These are phyloP conservation scores for Clonostachys rosea DNA, from an alignment of 2,329 filamentous ascomycete species.

Conservation along the genomic window DNA sequence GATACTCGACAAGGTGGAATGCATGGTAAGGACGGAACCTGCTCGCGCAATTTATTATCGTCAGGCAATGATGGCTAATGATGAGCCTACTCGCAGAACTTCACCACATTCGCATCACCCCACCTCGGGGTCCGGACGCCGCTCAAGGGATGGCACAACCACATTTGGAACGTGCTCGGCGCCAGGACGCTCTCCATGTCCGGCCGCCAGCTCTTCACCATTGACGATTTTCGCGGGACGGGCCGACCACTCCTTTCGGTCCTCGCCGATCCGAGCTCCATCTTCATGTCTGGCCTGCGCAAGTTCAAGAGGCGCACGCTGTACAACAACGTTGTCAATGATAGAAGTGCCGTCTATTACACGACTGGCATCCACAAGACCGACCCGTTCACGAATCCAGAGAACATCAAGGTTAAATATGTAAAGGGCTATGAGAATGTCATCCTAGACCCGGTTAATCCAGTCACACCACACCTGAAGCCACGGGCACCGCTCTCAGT, in stretches of 20 bases:
- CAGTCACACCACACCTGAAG: constrained; percentile 45
- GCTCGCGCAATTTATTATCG: too few species aligned
- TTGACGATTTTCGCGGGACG: constrained; percentile 81
- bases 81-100: constrained; percentile 53
- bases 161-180: constrained; percentile 79
- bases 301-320: constrained; percentile 72
- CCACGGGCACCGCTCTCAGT: constrained; percentile 15
- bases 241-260: constrained; percentile 75
- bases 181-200: constrained; percentile 77
- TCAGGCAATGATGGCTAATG: neutral
- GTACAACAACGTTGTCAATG: constrained; percentile 86
- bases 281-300: constrained; percentile 77
- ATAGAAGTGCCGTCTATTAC: constrained; percentile 76
- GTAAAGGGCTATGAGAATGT: constrained; percentile 69
- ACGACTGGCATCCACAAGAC: constrained; percentile 74
- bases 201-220: constrained; percentile 80
- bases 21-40: constrained; percentile 50
- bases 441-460: constrained; percentile 64
- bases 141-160: constrained; percentile 59
- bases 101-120: constrained; percentile 86
- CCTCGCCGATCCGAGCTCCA: constrained; percentile 75
- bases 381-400: constrained; percentile 70
- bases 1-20: constrained; percentile 72
- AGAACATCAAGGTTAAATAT: constrained; percentile 68
- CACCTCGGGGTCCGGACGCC: constrained; percentile 75